phyloP scores from a whole-genome alignment of 2,329 filamentous ascomycete species.

The Mycosphaerella sp. region DNA sequence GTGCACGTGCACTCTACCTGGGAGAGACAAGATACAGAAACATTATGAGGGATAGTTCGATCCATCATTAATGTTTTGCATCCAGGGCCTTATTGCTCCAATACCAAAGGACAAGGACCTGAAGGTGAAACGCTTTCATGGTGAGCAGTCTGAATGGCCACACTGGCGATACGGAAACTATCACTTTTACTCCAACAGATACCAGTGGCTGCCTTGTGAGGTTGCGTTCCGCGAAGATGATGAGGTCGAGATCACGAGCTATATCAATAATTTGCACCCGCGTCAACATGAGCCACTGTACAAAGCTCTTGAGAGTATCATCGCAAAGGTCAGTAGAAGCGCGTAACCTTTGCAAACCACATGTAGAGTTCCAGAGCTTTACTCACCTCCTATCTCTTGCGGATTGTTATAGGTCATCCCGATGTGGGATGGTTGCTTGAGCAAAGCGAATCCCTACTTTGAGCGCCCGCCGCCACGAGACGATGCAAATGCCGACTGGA shows the following conservation, averaged over 20 bases:
- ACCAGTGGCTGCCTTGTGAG: constrained; percentile 31
- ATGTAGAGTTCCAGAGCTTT: too few species aligned
- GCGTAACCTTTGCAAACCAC: too few species aligned
- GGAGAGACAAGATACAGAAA: too few species aligned
- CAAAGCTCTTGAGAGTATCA: neutral
- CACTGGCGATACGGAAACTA: neutral
- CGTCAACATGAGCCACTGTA: constrained; percentile 22
- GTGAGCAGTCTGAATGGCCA: neutral
- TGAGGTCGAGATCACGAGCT: constrained; percentile 23
- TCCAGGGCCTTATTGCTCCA: constrained; percentile 20
- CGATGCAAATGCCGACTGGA: constrained; percentile 8
- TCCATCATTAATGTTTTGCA: too few species aligned
- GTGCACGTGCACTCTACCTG: too few species aligned
- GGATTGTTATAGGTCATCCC: constrained; percentile 26
- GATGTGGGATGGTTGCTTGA: constrained; percentile 26
- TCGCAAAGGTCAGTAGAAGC: too few species aligned
- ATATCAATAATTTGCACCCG: constrained; percentile 32
- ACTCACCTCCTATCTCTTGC: constrained; percentile 11
- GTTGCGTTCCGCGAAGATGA: constrained; percentile 16
- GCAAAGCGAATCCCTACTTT: neutral
- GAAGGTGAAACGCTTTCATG: neutral
- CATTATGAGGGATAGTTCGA: too few species aligned
- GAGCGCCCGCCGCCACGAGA: neutral
- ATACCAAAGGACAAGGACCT: constrained; percentile 12
- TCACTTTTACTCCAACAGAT: constrained; percentile 1